A percentile compares a stretch with the other conserved stretches of the same genome.
Conservation (phyloP, 2,329 filamentous ascomycete species). For the Aspergillus jensenii region DNA sequence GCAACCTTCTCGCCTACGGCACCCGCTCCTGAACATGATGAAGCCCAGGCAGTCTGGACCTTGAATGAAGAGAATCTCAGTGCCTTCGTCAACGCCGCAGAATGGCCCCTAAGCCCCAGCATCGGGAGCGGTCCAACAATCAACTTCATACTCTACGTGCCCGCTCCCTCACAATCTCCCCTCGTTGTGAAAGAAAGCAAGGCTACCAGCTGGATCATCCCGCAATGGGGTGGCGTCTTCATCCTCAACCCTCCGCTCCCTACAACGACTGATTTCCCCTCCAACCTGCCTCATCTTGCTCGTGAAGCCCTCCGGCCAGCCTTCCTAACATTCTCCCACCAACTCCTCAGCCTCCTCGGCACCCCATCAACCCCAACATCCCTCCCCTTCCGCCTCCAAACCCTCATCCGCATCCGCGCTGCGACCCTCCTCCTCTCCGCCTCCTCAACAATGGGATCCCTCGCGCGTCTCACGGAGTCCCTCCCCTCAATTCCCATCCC, state of each 20-base stretch:
- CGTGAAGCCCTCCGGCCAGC: slow-evolving; percentile 70
- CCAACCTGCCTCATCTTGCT: slow-evolving; percentile 54
- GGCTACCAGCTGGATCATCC: slow-evolving; percentile 83
- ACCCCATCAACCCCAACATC: slow-evolving; percentile 76
- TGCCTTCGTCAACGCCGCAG: slow-evolving; percentile 94
- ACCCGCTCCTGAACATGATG: slow-evolving; percentile 56
- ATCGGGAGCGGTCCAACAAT: slow-evolving; percentile 92
- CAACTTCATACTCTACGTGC: slow-evolving; percentile 92
- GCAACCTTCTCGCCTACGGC: slow-evolving; percentile 67
- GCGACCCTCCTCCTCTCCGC: slow-evolving; percentile 84
- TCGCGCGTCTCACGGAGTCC: slow-evolving; percentile 80
- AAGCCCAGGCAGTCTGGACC: slow-evolving; percentile 59
- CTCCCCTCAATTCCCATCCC: slow-evolving; percentile 91
- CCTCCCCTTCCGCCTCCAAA: slow-evolving; percentile 79
- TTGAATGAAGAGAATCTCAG: slow-evolving; percentile 84
- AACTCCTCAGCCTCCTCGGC: slow-evolving; percentile 83
- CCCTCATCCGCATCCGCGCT: slow-evolving; percentile 79
- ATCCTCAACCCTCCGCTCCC: slow-evolving; percentile 59
- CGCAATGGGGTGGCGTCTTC: slow-evolving; percentile 85
- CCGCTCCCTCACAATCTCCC: slow-evolving; percentile 64
- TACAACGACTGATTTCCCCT: slow-evolving; percentile 36
- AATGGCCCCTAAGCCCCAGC: slow-evolving; percentile 93
- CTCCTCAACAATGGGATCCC: slow-evolving; percentile 88
- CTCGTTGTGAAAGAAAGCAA: slow-evolving; percentile 59
- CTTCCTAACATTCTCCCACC: slow-evolving; percentile 85